Conservation (phyloP, 768 basidiomycete species). For the Paxillus involutus region DNA sequence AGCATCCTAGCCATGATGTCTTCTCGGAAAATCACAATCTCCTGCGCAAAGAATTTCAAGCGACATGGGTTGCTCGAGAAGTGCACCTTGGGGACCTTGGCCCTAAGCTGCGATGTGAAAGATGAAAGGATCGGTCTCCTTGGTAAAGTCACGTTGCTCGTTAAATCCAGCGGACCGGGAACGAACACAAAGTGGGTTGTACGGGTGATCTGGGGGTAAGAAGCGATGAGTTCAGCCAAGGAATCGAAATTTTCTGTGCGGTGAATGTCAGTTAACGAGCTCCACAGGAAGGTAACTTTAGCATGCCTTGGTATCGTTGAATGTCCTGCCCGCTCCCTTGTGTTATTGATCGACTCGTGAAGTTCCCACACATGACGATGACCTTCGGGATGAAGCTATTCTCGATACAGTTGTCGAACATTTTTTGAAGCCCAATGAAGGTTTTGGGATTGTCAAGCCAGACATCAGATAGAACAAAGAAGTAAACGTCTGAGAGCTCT, state of each 20-base stretch:
- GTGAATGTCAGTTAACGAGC: slow-evolving; percentile 1
- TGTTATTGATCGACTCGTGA: slow-evolving; percentile 78
- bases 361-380: slow-evolving; percentile 94
- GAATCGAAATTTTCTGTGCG: slow-evolving; percentile 81
- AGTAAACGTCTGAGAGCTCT: slow-evolving; percentile 74
- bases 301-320: slow-evolving; percentile 79
- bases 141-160: slow-evolving; percentile 78
- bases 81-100: slow-evolving; percentile 75
- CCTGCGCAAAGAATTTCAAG: slow-evolving; percentile 92
- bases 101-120: slow-evolving; percentile 66
- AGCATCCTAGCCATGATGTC: slow-evolving; percentile 94
- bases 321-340: slow-evolving; percentile 79
- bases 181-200: slow-evolving; percentile 90
- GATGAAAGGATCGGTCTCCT: slow-evolving; percentile 77
- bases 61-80: slow-evolving; percentile 93
- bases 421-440: slow-evolving; percentile 71
- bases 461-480: slow-evolving; percentile 94
- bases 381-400: slow-evolving; percentile 85
- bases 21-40: slow-evolving; percentile 91
- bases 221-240: slow-evolving; percentile 79
- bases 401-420: slow-evolving; percentile 90
- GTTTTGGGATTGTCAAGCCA: slow-evolving; percentile 92
- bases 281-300: not conserved
- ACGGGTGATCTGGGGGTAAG: slow-evolving; percentile 75
- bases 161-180: slow-evolving; percentile 91